These are phyloP conservation scores for Trichoderma harzianum DNA, from an alignment of 2,329 filamentous ascomycete species.

Conservation along the genomic window DNA sequence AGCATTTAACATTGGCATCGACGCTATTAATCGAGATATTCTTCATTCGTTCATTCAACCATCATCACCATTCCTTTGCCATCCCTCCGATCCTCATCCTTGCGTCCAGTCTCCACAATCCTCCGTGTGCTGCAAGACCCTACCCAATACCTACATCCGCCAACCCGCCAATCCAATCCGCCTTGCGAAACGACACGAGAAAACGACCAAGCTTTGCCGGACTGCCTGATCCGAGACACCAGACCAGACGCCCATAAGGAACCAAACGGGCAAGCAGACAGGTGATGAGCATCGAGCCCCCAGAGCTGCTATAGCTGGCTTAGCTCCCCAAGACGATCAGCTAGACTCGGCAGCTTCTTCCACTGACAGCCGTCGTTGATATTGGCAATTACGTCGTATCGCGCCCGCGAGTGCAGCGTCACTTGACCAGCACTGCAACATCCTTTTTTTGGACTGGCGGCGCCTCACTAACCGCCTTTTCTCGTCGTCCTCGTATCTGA, in stretches of 20 bases:
- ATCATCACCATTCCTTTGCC: neutral
- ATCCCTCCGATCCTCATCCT: neutral
- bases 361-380: neutral
- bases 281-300: neutral
- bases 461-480: slow-evolving; percentile 13
- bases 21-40: too few relatives aligned
- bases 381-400: slow-evolving; percentile 12
- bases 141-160: neutral
- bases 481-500: slow-evolving; percentile 13
- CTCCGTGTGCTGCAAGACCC: neutral
- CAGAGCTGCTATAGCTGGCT: slow-evolving; percentile 3
- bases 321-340: slow-evolving; percentile 2
- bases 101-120: neutral
- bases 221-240: neutral
- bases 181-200: neutral
- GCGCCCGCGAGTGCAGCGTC: slow-evolving; percentile 11
- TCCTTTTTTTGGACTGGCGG: slow-evolving; percentile 17
- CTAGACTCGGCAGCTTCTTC: neutral
- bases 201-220: neutral
- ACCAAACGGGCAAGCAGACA: neutral
- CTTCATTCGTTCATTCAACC: neutral
- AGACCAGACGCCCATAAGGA: neutral
- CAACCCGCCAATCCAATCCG: neutral
- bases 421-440: slow-evolving; percentile 18
- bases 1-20: neutral